Conservation (phyloP, 352 stramenopile species). For the Phytophthora agathidicida region DNA sequence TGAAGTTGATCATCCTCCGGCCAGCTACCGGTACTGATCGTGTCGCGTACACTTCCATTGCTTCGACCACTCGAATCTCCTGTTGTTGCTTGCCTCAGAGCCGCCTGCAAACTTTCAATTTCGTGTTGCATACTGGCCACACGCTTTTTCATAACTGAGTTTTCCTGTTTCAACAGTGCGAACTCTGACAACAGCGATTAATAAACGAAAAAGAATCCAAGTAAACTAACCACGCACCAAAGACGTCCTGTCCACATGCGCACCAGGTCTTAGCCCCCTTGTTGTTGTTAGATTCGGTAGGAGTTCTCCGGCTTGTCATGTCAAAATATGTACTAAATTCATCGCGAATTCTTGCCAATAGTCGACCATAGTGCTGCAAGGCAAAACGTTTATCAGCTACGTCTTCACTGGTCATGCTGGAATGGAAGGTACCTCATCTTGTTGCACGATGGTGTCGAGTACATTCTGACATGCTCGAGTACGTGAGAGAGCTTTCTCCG, state of each 20-base stretch:
- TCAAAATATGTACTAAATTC: slow-evolving; percentile 66
- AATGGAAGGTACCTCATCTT: slow-evolving; percentile 53
- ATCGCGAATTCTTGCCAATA: slow-evolving; percentile 65
- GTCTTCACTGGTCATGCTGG: neutral
- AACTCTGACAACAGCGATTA: slow-evolving; percentile 37
- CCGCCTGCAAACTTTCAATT: slow-evolving; percentile 50
- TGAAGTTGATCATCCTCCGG: slow-evolving; percentile 18
- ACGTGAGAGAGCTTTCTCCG: slow-evolving; percentile 56
- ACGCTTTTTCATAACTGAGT: slow-evolving; percentile 55
- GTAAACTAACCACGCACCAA: slow-evolving; percentile 14
- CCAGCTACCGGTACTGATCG: slow-evolving; percentile 10
- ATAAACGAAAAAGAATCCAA: neutral
- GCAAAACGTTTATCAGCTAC: neutral
- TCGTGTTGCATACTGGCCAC: slow-evolving; percentile 57
- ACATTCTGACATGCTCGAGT: slow-evolving; percentile 56
- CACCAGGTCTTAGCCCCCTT: slow-evolving; percentile 19
- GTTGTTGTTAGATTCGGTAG: slow-evolving; percentile 8
- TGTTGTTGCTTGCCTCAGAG: slow-evolving; percentile 21
- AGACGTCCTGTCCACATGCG: slow-evolving; percentile 28
- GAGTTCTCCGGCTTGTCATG: slow-evolving; percentile 27
- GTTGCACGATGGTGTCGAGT: slow-evolving; percentile 57
- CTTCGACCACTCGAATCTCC: slow-evolving; percentile 1
- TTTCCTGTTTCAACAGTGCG: slow-evolving; percentile 57
- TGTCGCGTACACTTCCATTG: slow-evolving; percentile 10
- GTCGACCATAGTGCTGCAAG: slow-evolving; percentile 52